Conservation (phyloP, 169 alveolate species). For the Fabrea salina region DNA sequence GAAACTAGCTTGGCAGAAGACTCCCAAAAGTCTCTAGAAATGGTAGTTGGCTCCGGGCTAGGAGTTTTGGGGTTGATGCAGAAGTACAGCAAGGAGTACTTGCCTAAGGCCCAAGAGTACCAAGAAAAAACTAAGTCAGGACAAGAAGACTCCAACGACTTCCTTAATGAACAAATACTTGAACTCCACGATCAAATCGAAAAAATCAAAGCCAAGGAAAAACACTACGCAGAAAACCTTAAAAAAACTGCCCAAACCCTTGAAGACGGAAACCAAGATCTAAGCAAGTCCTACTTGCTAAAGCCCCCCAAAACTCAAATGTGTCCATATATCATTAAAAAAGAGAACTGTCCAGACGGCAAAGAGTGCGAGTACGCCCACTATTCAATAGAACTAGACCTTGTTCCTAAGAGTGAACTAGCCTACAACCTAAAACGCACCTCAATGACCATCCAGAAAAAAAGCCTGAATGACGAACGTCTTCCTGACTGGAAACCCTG, state of each 20-base stretch:
- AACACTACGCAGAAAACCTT: neutral
- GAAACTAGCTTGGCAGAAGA: neutral
- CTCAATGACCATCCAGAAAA: neutral
- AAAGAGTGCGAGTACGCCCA: neutral
- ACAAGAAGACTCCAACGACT: neutral
- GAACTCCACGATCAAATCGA: neutral
- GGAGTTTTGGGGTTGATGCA: neutral
- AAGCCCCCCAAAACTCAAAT: neutral
- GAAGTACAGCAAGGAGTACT: neutral
- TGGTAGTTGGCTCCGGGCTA: neutral
- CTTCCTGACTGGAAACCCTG: conserved; percentile 20
- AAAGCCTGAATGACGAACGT: neutral
- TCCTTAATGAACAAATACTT: neutral
- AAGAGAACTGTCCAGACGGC: neutral
- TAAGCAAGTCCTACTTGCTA: neutral
- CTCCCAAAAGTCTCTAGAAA: neutral
- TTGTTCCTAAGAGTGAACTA: neutral
- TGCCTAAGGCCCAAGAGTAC: neutral
- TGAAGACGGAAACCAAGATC: neutral
- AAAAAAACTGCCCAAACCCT: neutral
- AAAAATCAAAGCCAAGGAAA: neutral
- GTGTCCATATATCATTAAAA: neutral
- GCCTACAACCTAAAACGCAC: neutral
- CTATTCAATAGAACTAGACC: neutral
- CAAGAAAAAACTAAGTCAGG: neutral